These are phyloP conservation scores for Trypanosoma boissoni DNA, from an alignment of 208 protist genomes.

Conservation along the genomic window DNA sequence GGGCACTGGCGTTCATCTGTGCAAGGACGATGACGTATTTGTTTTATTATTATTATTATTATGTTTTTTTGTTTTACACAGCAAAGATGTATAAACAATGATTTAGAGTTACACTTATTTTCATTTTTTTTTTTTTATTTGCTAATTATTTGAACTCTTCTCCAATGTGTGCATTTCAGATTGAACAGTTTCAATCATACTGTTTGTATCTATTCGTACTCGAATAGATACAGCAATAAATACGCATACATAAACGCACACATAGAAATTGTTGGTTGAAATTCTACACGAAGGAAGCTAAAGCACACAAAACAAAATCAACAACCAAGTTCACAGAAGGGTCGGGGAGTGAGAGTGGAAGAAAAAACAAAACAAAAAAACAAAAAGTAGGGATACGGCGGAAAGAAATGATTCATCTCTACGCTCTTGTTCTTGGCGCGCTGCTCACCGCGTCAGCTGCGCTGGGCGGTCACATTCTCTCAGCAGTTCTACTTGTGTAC, in stretches of 20 bases:
- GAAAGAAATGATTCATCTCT: slow-evolving; percentile 24
- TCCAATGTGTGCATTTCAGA: too few species aligned
- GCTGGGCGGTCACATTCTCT: slow-evolving; percentile 19
- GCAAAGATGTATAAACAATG: background rate
- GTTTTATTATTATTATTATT: slow-evolving; percentile 4
- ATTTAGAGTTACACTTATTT: too few species aligned
- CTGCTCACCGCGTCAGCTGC: slow-evolving; percentile 14
- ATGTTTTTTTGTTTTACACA: background rate
- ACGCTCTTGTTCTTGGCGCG: slow-evolving; percentile 14
- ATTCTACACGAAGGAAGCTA: too few species aligned
- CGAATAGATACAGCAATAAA: too few species aligned
- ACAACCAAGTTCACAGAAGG: too few species aligned
- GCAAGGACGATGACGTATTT: background rate
- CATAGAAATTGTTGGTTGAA: too few species aligned
- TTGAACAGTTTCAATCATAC: too few species aligned
- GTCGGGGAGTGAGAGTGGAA: background rate
- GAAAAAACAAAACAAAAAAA: slow-evolving; percentile 14
- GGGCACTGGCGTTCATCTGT: too few species aligned
- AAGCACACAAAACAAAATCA: too few species aligned
- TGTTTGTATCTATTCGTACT: too few species aligned
- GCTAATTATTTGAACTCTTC: slow-evolving; percentile 2
- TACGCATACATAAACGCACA: too few species aligned
- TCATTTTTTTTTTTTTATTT: slow-evolving; percentile 3
- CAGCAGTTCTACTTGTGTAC: slow-evolving; percentile 14
- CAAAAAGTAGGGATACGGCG: background rate